Percentiles rank a stretch among this genome's conserved stretches.
Evolutionary conservation across 1,284 basidiomycete species (phyloP).

Genomic region (Ceratobasidium sp.): DNA sequence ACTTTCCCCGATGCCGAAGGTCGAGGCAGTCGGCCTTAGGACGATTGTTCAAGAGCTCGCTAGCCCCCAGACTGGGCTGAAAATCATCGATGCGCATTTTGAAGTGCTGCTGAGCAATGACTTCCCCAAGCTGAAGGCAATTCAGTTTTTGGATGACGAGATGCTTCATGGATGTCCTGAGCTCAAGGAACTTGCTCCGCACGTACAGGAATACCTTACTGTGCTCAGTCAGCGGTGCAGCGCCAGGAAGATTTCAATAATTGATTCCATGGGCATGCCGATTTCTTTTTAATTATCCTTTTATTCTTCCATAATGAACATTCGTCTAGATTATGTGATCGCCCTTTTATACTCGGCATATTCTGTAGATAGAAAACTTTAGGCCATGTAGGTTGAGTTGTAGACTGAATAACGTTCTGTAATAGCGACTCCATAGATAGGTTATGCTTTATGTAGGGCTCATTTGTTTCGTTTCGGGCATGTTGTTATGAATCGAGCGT

Average conservation of each 20-base stretch:
- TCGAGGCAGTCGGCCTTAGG: conserved; percentile 28
- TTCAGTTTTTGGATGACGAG: conserved; percentile 27
- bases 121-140: conserved; percentile 34
- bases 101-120: conserved; percentile 14
- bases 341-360: too few relatives aligned
- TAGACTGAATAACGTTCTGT: too few relatives aligned
- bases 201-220: conserved; percentile 11
- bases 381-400: too few relatives aligned
- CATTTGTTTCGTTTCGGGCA: too few relatives aligned
- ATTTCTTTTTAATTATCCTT: background rate
- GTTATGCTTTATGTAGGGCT: too few relatives aligned
- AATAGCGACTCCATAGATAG: too few relatives aligned
- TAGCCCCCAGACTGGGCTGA: conserved; percentile 7
- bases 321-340: too few relatives aligned
- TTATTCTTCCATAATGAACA: background rate
- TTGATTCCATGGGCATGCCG: conserved; percentile 11
- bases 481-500: too few relatives aligned
- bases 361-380: too few relatives aligned
- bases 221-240: conserved; percentile 17
- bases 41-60: conserved; percentile 19
- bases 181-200: conserved; percentile 7
- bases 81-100: conserved; percentile 32
- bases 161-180: conserved; percentile 22
- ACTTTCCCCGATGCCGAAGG: conserved; percentile 30
- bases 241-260: background rate